A percentile compares a stretch with the other conserved stretches of the same genome.
phyloP scores from a whole-genome alignment of 2,329 filamentous ascomycete genomes.

The Calonectria fujianensis region DNA sequence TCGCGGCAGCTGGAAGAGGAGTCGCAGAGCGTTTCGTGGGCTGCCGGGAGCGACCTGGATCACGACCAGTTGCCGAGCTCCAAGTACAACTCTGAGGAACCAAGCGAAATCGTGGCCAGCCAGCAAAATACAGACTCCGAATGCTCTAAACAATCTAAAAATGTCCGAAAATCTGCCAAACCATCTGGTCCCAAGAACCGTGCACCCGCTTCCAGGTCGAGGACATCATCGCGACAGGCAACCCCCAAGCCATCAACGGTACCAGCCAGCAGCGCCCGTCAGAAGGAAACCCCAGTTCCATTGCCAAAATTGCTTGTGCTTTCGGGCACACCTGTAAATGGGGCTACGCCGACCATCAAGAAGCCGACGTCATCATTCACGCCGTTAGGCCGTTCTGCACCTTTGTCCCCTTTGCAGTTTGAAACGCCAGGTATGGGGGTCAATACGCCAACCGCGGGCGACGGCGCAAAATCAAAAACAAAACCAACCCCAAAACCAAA shows the following conservation, averaged over 20 bases:
- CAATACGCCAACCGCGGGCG: not conserved
- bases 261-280: not conserved
- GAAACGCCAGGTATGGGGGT: conserved; percentile 33
- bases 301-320: not conserved
- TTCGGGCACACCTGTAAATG: not conserved
- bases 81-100: conserved; percentile 7
- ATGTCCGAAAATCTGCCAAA: conserved; percentile 18
- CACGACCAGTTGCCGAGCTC: not conserved
- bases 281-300: conserved; percentile 34
- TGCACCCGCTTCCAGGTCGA: not conserved
- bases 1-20: conserved; percentile 56
- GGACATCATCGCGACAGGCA: conserved; percentile 36
- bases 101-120: not conserved
- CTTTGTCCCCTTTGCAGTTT: conserved; percentile 36
- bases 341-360: not conserved
- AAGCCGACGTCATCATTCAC: conserved; percentile 29
- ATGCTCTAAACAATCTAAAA: conserved; percentile 1
- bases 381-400: conserved; percentile 21
- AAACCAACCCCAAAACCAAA: conserved; percentile 23
- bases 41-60: conserved; percentile 29
- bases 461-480: conserved; percentile 15
- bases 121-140: not conserved
- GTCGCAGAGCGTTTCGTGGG: conserved; percentile 30
- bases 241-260: not conserved
- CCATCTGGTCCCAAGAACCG: not conserved